Evolutionary conservation across 2,329 filamentous ascomycete species (phyloP).

Genomic region (Colletotrichum trifolii): DNA sequence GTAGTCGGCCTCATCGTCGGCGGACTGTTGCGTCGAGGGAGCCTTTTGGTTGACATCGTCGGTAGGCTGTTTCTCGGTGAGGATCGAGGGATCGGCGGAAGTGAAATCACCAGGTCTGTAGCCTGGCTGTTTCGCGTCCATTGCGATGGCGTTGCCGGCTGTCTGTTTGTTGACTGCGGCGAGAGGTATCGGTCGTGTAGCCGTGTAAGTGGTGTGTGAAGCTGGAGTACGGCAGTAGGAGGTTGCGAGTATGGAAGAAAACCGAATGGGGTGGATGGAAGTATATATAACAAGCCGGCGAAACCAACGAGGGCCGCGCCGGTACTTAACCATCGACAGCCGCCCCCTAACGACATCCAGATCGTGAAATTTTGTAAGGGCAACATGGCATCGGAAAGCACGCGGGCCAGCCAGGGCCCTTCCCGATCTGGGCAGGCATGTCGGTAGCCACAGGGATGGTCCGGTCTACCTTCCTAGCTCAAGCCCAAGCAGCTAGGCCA

Average conservation of each 20-base stretch:
- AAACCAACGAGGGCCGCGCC: constrained; percentile 5
- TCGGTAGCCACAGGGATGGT: constrained; percentile 26
- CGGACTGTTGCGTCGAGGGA: constrained; percentile 1
- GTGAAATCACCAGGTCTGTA: constrained; percentile 13
- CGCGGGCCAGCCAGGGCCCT: constrained; percentile 8
- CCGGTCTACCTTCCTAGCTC: not conserved
- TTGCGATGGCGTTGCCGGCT: not conserved
- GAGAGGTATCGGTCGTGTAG: not conserved
- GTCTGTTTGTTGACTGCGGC: too few relatives aligned
- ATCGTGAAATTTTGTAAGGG: constrained; percentile 17
- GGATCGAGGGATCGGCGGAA: constrained; percentile 22
- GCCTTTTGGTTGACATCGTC: not conserved
- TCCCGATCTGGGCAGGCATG: constrained; percentile 13
- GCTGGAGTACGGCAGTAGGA: not conserved
- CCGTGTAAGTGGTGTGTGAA: not conserved
- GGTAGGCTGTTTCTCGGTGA: constrained; percentile 15
- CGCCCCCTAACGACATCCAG: constrained; percentile 1
- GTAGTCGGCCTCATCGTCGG: constrained; percentile 45
- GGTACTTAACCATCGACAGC: constrained; percentile 11
- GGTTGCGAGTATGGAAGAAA: not conserved
- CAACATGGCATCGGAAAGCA: constrained; percentile 22
- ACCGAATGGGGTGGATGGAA: not conserved
- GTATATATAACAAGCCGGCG: not conserved
- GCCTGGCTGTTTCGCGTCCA: constrained; percentile 17
- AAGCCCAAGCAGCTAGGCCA: constrained; percentile 4